Base-by-base conservation (phyloP, 129 eudicot genomes). In the Ambrosia trifida region DNA sequence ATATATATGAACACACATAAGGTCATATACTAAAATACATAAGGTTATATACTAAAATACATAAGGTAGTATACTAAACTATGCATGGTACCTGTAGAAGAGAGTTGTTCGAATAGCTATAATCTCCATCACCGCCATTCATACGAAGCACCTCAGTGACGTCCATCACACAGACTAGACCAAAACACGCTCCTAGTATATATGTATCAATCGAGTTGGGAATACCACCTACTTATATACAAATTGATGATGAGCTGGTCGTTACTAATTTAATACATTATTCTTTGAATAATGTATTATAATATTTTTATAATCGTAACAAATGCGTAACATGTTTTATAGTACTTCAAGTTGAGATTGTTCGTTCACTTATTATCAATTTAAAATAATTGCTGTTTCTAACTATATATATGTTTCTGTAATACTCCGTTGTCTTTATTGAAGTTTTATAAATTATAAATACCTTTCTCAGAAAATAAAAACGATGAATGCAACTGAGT, bases 111-210 rank as follows among this genome's bases (percentile, higher is more conserved):
- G 92, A 89, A 75, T 88, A 91, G 65, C 97, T 88, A 13, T 69
- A 12, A 11, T 84, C 82, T 78, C 97, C 97, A 61, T 45, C 38
- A 20, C 96, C 97, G 32, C 89, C 93, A 33, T 91, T 91, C 97
- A 91, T 91, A 72, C 72, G 88, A 17, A 91, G 86, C 32, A 85
- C 84, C 24, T 78, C 36, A 33, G 35, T 45, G 11, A 85, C 97
- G 8, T 85, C 86, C 77, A 72, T 72, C 28, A 16, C 24, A 49
- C 20, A 13, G 8, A 45, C 31, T 6, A 14, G 14, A 14, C n/a
- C 14, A 47, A 67, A 33, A 7, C 13, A 3, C 59, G 46, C 59
- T 67, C 38, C 9, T 24, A 52, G 9, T 66, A 12, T 18, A 11
- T 12, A 49, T 18, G 11, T 12, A 49, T 49, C 30, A 1, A 1